A percentile compares a stretch with the other conserved stretches of the same genome.
Evolutionary conservation across 176 grass and related monocot species (phyloP).

Genomic region (Luzula sylvatica): DNA sequence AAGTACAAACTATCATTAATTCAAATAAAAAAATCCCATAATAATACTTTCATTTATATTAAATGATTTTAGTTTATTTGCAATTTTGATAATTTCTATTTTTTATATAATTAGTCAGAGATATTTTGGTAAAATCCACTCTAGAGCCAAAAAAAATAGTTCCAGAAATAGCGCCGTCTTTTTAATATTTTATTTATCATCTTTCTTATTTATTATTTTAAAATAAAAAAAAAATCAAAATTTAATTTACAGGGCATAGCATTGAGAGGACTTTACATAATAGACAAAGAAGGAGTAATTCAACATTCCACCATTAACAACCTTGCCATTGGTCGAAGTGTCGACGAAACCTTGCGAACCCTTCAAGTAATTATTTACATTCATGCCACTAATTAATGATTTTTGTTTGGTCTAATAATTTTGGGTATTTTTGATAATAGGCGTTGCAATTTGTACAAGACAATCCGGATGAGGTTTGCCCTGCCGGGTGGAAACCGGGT

Average conservation of each 20-base stretch:
- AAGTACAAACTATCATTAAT: too few species aligned
- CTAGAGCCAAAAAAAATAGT: too few species aligned
- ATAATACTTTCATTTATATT: too few species aligned
- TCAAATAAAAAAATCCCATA: too few species aligned
- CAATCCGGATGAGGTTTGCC: conserved; percentile 96
- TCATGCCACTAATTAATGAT: not conserved
- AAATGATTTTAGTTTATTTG: too few species aligned
- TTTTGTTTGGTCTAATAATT: not conserved
- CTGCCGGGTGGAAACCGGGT: conserved; percentile 87
- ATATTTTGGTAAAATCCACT: too few species aligned
- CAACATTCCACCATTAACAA: conserved; percentile 93
- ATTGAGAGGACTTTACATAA: conserved; percentile 68
- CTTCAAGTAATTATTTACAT: conserved; percentile 48
- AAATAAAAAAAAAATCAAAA: too few species aligned
- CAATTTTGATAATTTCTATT: too few species aligned
- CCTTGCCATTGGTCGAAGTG: conserved; percentile 87
- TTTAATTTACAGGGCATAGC: conserved; percentile 49
- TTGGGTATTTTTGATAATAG: conserved; percentile 28
- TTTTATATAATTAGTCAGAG: too few species aligned
- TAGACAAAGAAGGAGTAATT: conserved; percentile 94
- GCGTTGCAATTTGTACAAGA: conserved; percentile 89
- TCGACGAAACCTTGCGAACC: conserved; percentile 90
- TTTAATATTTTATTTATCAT: too few species aligned
- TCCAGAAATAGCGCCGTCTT: too few species aligned
- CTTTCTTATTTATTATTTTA: too few species aligned